A percentile compares a stretch with the other conserved stretches of the same genome.
Conservation (phyloP, 768 basidiomycete genomes). For the Mycena polygramma region DNA sequence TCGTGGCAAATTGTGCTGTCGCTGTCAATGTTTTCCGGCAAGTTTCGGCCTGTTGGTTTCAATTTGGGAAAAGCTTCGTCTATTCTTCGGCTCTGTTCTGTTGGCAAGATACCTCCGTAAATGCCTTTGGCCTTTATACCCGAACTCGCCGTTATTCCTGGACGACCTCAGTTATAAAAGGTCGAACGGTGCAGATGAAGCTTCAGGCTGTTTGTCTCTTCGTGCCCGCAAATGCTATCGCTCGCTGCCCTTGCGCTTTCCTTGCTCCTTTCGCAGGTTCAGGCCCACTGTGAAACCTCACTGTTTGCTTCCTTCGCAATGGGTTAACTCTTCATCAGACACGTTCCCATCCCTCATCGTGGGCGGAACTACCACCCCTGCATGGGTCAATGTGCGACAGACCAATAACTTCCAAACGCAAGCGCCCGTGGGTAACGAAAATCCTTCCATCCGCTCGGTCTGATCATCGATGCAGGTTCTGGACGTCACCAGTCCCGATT, state of each 20-base stretch:
- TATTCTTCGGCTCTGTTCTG: constrained; percentile 29
- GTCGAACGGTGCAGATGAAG: background rate
- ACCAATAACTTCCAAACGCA: constrained; percentile 63
- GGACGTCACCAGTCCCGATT: constrained; percentile 60
- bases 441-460: background rate
- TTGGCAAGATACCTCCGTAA: background rate
- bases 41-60: too few species aligned
- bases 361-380: constrained; percentile 52
- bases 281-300: constrained; percentile 39
- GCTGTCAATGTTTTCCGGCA: too few species aligned
- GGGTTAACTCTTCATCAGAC: constrained; percentile 45
- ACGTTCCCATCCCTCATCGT: constrained; percentile 60
- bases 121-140: too few species aligned
- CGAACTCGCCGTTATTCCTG: too few species aligned
- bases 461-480: constrained; percentile 48
- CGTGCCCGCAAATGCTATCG: constrained; percentile 20
- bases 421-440: constrained; percentile 48
- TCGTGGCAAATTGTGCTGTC: too few species aligned
- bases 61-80: constrained; percentile 30
- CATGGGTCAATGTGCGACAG: constrained; percentile 59
- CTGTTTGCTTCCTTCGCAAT: background rate
- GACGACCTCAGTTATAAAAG: constrained; percentile 13
- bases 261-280: constrained; percentile 24
- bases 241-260: constrained; percentile 30
- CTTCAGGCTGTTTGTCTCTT: constrained; percentile 12